Evolutionary conservation across 1,284 basidiomycete species (phyloP), one percentile per base, ranked within the genome.

Genomic region (Pseudozyma thailandica): DNA sequence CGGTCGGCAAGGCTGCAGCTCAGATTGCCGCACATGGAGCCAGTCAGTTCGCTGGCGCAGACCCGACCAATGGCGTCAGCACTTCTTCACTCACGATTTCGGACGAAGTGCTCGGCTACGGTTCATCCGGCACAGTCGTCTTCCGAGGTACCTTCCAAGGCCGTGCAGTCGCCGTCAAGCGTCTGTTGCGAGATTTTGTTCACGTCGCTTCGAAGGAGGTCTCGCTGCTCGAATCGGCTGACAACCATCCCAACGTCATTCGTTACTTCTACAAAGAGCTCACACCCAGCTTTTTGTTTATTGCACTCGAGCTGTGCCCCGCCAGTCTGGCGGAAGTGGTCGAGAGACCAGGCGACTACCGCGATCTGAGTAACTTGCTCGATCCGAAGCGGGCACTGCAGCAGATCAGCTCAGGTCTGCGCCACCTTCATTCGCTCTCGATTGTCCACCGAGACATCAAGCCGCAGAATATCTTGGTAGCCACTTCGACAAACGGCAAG

Each of bases 391-490:
- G 89, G 61, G 94, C 94, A 0, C 84, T 98, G 62, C 87, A 86
- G 49, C 93, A 98, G 84, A 91, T 98, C 64, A 89, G 93, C 0
- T 88, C 90, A 13, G 95, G 95, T 3, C 83, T 99, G 55, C 88
- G 90, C 52, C 94, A 98, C 83, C 86, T 98, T 9, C 95, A 99
- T 82, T 91, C 89, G 23, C 88, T 98, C 78, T 97, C 96, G 84
- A 92, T 98, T 72, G 90, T 98, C 21, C 96, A 98, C 85, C 89
- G 96, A 26, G 95, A 98, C 82, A 96, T 98, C 84, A 98, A 98
- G 82, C 95, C 95, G 4, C 94, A 96, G 84, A 98, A 99, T 81
- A 98, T 99, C 56, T 87, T 98, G 8, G 88, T 98, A n/a, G 64
- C 60, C 30, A 75, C 54, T 1, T 71, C 55, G 28, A 37, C 68